A percentile compares a stretch with the other conserved stretches of the same genome.
Conservation (phyloP, 306 rosid genomes). For the Trifolium fragiferum region DNA sequence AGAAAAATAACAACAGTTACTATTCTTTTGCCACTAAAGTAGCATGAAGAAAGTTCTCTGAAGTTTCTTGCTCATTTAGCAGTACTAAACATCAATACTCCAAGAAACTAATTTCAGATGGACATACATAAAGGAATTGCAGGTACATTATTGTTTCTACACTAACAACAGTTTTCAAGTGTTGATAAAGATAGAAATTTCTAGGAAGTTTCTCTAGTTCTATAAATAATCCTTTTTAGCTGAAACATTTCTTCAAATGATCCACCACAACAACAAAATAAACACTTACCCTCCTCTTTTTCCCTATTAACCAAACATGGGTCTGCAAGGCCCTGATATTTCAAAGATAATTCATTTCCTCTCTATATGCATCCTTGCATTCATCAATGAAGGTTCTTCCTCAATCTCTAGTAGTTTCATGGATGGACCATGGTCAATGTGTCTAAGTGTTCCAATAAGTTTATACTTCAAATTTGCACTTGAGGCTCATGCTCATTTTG, state of each 20-base stretch:
- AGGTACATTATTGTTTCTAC: conserved; percentile 38
- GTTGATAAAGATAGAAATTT: conserved; percentile 45
- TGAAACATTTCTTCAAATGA: conserved; percentile 42
- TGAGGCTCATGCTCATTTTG: conserved; percentile 50
- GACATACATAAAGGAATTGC: background rate
- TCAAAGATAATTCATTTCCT: conserved; percentile 43
- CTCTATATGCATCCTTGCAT: conserved; percentile 46
- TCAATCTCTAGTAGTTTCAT: conserved; percentile 38
- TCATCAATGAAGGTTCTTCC: conserved; percentile 55
- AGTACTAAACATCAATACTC: conserved; percentile 9
- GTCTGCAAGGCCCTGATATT: conserved; percentile 37
- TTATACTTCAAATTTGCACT: conserved; percentile 51
- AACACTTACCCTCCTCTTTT: background rate
- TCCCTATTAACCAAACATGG: conserved; percentile 5
- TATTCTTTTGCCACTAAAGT: conserved; percentile 13
- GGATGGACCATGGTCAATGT: conserved; percentile 50
- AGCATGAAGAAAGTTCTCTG: conserved; percentile 41
- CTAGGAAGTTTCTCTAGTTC: conserved; percentile 45
- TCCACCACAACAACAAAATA: conserved; percentile 19
- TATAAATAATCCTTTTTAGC: conserved; percentile 39
- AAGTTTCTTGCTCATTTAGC: conserved; percentile 44
- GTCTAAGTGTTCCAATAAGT: conserved; percentile 46
- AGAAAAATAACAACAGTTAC: background rate
- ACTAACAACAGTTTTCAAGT: conserved; percentile 23
- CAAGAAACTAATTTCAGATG: conserved; percentile 1